Base-by-base conservation (phyloP, 345 rosid genomes). In the Lepidium africanum region DNA sequence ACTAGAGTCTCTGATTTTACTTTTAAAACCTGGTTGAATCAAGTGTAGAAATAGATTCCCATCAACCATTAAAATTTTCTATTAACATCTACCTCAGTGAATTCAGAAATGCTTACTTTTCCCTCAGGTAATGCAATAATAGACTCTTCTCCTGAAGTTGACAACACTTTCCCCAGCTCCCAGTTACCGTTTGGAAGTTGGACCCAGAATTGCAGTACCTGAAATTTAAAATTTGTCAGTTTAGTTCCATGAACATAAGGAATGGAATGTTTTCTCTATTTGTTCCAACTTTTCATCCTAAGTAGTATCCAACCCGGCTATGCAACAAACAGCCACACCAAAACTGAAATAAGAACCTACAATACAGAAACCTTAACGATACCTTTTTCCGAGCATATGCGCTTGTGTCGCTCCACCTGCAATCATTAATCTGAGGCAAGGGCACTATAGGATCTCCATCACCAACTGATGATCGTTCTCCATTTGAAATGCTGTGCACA, bases 121-220 rank as follows among this genome's bases (percentile, higher is more conserved):
- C 91, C 97, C 36, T 76, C 78, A 51, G 85, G 71, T 17, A 93
- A 83, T 37, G 77, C 82, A 72, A 90, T 81, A 72, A 73, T 67
- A 10, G 86, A 83, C 69, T 81, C 84, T 49, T 85, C 92, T 64
- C 86, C 96, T 33, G 82, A 81, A 62, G 83, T 83, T 69, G 93
- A 84, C 47, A 83, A 65, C 62, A 90, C 81, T 49, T 49, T 84
- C 70, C 98, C 98, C 27, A 76, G 76, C 57, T 73, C 87, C 98
- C 98, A 93, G 59, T 72, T 70, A 62, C 91, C 89, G 56, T 64
- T 74, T 30, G 82, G 65, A 14, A 69, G 75, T 33, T 70, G 86
- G 78, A 92, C 90, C 97, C 98, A 90, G 46, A 87, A 82, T 67
- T 68, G 59, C 40, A 90, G 81, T 67, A 79, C 87, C 98, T 90